Evolutionary conservation across 495 filamentous ascomycete species (phyloP).

Genomic region (Penicillium herquei): DNA sequence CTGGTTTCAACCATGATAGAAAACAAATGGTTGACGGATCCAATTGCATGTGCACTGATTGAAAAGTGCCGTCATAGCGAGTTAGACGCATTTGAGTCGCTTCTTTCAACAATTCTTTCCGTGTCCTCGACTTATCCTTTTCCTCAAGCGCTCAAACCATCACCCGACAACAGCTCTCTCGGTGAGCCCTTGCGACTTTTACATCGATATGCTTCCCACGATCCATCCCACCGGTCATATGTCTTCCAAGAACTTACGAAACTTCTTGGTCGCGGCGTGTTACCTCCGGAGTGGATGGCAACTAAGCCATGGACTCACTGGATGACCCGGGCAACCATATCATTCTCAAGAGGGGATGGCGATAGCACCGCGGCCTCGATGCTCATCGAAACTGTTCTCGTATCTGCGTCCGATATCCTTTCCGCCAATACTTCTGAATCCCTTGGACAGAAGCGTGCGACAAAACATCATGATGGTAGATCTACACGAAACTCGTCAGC

Average conservation of each 20-base stretch:
- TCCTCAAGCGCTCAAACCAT: conserved; percentile 31
- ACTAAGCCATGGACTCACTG: conserved; percentile 42
- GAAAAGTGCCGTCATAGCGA: conserved; percentile 34
- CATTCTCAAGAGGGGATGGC: conserved; percentile 37
- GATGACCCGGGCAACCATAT: conserved; percentile 42
- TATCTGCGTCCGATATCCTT: conserved; percentile 29
- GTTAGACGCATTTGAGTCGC: conserved; percentile 36
- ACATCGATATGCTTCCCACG: conserved; percentile 26
- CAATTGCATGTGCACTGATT: conserved; percentile 34
- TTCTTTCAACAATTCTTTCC: conserved; percentile 35
- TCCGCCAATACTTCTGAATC: neutral
- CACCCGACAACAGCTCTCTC: conserved; percentile 8
- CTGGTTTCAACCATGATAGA: conserved; percentile 55
- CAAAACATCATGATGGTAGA: neutral
- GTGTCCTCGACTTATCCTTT: conserved; percentile 28
- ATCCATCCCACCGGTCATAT: conserved; percentile 25
- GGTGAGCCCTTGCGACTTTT: conserved; percentile 34
- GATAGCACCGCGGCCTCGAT: conserved; percentile 35
- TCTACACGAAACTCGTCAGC: conserved; percentile 20
- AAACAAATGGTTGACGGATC: conserved; percentile 40
- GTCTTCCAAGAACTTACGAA: conserved; percentile 39
- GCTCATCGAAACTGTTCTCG: conserved; percentile 40
- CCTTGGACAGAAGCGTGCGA: neutral
- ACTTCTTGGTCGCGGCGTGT: conserved; percentile 33
- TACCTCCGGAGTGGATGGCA: conserved; percentile 52